Evolutionary conservation across 2,329 filamentous ascomycete genomes (phyloP).

Genomic region (Zymoseptoria crescenta): DNA sequence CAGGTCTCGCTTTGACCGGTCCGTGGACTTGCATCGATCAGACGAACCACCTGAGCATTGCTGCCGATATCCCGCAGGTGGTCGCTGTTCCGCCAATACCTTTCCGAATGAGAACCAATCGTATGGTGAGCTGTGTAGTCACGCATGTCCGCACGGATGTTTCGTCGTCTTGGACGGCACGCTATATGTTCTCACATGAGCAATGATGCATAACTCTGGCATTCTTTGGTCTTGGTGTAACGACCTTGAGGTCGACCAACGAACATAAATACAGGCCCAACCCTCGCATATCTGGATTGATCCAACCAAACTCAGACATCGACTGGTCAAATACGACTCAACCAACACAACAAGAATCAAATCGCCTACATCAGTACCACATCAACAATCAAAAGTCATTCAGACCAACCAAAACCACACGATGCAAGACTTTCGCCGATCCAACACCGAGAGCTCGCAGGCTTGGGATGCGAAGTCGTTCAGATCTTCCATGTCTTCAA

Average conservation of each 20-base stretch:
- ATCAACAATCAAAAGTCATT: not conserved
- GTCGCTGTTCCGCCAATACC: not conserved
- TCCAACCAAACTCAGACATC: not conserved
- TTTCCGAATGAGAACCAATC: not conserved
- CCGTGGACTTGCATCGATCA: not conserved
- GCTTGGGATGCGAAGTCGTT: constrained; percentile 9
- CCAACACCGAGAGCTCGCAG: constrained; percentile 9
- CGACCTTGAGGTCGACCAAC: not conserved
- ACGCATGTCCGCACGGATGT: not conserved
- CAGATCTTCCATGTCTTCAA: constrained; percentile 2
- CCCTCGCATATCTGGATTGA: not conserved
- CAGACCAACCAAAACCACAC: constrained; percentile 1
- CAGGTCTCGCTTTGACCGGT: not conserved
- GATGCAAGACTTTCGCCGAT: constrained; percentile 10
- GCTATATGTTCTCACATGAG: constrained; percentile 3
- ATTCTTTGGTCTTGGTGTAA: not conserved
- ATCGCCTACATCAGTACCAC: not conserved
- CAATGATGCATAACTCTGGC: constrained; percentile 1
- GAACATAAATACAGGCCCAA: not conserved
- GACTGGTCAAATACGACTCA: not conserved
- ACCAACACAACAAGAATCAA: not conserved
- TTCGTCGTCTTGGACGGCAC: constrained; percentile 1
- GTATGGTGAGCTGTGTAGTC: not conserved
- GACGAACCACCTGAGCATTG: not conserved
- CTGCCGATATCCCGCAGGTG: not conserved